These are phyloP conservation scores for Naegleria fowleri DNA, from an alignment of 208 protist species.

Conservation along the genomic window DNA sequence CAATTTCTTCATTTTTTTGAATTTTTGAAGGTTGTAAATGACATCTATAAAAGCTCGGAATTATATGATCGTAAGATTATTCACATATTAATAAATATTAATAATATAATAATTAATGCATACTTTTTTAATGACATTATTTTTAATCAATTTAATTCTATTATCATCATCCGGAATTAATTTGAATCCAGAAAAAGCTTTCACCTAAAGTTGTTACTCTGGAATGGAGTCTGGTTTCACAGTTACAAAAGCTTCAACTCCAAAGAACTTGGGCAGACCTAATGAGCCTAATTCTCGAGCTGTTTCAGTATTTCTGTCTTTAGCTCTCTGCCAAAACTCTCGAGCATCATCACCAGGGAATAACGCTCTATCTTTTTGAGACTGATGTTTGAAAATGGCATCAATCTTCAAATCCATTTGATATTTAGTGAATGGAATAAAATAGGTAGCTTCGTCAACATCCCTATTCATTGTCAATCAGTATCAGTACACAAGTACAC, in stretches of 20 bases:
- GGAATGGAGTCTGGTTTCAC: neutral
- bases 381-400: conserved; percentile 58
- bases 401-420: conserved; percentile 49
- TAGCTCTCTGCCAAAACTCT: conserved; percentile 57
- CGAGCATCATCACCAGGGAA: conserved; percentile 53
- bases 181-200: too few relatives aligned
- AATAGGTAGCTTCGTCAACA: conserved; percentile 45
- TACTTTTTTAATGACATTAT: too few relatives aligned
- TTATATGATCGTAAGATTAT: too few relatives aligned
- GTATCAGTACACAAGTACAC: too few relatives aligned
- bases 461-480: conserved; percentile 26
- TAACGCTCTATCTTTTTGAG: conserved; percentile 56
- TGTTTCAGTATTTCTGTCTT: conserved; percentile 44
- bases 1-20: too few relatives aligned
- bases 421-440: conserved; percentile 44
- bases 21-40: too few relatives aligned
- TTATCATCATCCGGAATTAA: too few relatives aligned
- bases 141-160: too few relatives aligned
- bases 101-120: too few relatives aligned
- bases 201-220: too few relatives aligned
- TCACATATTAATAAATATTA: too few relatives aligned
- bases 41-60: too few relatives aligned
- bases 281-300: conserved; percentile 7
- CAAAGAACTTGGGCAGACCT: conserved; percentile 35
- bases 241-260: conserved; percentile 9